Evolutionary conservation across 2,329 filamentous ascomycete genomes (phyloP), one percentile per base, ranked within the genome.

Genomic region (Penicillium polonicum): DNA sequence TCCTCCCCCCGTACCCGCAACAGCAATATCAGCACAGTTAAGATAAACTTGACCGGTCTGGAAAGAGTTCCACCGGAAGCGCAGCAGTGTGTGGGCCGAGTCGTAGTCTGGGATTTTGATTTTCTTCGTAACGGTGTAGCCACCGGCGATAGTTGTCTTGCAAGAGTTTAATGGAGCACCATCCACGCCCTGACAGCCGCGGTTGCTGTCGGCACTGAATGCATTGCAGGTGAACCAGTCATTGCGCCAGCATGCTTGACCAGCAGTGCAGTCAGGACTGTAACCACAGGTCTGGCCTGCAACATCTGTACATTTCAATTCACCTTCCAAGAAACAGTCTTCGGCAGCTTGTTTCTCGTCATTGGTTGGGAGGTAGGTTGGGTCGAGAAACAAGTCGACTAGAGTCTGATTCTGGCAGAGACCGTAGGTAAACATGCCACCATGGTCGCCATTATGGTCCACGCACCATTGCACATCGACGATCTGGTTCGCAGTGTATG

Each of bases 381-480:
- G 75, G 1, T 77, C 76, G 1, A 82, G 68, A 62, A 84, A 78
- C 61, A 79, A 79, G 70, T 82, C 74, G 36, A 83, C 79, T 0
- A 84, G 67, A 0, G 70, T 71, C 61, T 83, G 80, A 61, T 84
- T 72, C 60, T 81, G 76, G 63, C 81, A 84, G 59, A 83, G 77
- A 8, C 82, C 79, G 67, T 83, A 84, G 61, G 71, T 76, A 67
- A 83, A 84, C 81, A 83, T 83, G 68, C 81, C 82, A 35, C 81
- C 81, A 60, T 84, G 82, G 61, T 84, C 81, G 0, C 82, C 82
- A 62, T 83, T 84, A 68, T 82, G 70, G 63, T 84, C 82, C n/a
- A 83, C 77, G 53, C 82, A 84, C 82, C 82, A 84, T 66, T 82
- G 72, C 0, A 83, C 81, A 25, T 81, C 78, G 21, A 83, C 68